phyloP scores from a whole-genome alignment of 495 filamentous ascomycete species.

The Choiromyces venosus region DNA sequence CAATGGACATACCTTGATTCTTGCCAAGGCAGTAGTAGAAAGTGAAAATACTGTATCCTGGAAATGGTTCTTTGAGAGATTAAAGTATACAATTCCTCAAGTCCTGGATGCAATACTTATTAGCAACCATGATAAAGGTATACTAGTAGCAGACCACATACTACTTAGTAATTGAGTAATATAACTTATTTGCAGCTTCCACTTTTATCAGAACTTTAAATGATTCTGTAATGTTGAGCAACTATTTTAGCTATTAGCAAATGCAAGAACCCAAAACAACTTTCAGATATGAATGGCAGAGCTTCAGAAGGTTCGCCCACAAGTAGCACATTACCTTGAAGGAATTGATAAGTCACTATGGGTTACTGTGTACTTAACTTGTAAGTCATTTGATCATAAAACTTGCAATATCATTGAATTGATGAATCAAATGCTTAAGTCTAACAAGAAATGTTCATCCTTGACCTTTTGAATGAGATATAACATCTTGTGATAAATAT shows the following conservation, averaged over 20 bases:
- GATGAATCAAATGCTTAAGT: background rate
- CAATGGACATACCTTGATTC: constrained; percentile 7
- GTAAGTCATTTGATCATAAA: constrained; percentile 6
- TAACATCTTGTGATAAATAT: constrained; percentile 6
- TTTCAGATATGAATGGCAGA: background rate
- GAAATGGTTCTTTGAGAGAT: constrained; percentile 13
- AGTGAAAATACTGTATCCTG: constrained; percentile 22
- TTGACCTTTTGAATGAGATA: constrained; percentile 9
- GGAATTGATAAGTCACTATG: constrained; percentile 8
- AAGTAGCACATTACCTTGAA: background rate
- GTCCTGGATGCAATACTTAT: background rate
- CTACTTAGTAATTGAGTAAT: background rate
- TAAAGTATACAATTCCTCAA: constrained; percentile 1
- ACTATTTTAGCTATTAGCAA: constrained; percentile 7
- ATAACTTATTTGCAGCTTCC: constrained; percentile 6
- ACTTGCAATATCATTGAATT: constrained; percentile 14
- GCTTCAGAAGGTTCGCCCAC: background rate
- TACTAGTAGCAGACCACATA: constrained; percentile 6
- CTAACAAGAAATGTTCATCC: constrained; percentile 1
- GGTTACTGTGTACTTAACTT: background rate
- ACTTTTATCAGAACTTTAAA: constrained; percentile 8
- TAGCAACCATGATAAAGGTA: constrained; percentile 1
- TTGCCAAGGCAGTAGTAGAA: constrained; percentile 22
- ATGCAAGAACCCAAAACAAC: background rate
- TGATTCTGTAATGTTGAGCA: background rate